Evolutionary conservation across 768 basidiomycete species (phyloP).

Genomic region (Tylopilus vinaceipallidus): DNA sequence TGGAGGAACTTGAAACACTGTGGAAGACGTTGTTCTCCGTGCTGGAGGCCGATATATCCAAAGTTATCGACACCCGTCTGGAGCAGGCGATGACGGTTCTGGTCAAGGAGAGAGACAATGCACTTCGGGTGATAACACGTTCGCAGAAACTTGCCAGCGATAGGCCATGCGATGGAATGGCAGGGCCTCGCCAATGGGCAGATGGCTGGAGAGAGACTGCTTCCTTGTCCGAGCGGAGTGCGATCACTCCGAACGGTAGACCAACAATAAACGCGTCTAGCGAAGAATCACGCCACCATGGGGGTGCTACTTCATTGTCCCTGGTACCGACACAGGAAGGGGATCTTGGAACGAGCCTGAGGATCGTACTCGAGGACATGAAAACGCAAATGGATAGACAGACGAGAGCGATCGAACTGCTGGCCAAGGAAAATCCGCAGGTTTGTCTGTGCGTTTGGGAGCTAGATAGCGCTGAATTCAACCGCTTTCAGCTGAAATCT

Average conservation of each 20-base stretch:
- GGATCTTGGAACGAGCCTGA: slow-evolving; percentile 25
- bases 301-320: slow-evolving; percentile 10
- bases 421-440: slow-evolving; percentile 48
- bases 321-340: slow-evolving; percentile 17
- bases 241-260: slow-evolving; percentile 7
- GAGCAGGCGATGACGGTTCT: slow-evolving; percentile 35
- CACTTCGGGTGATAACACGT: slow-evolving; percentile 18
- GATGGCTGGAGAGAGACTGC: slow-evolving; percentile 12
- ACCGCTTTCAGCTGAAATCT: slow-evolving; percentile 14
- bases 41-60: slow-evolving; percentile 41
- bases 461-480: slow-evolving; percentile 6
- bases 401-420: slow-evolving; percentile 39
- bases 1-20: slow-evolving; percentile 39
- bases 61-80: slow-evolving; percentile 33
- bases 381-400: slow-evolving; percentile 50
- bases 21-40: slow-evolving; percentile 48
- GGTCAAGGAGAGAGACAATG: slow-evolving; percentile 30
- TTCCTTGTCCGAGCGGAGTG: slow-evolving; percentile 12
- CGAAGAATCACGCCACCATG: slow-evolving; percentile 14
- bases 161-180: slow-evolving; percentile 3
- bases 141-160: slow-evolving; percentile 16
- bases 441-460: slow-evolving; percentile 24
- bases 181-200: slow-evolving; percentile 10
- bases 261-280: slow-evolving; percentile 4
- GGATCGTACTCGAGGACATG: slow-evolving; percentile 43